Evolutionary conservation across 2,329 filamentous ascomycete species (phyloP), one percentile per base, ranked within the genome.

Genomic region (Colletotrichum simmondsii): DNA sequence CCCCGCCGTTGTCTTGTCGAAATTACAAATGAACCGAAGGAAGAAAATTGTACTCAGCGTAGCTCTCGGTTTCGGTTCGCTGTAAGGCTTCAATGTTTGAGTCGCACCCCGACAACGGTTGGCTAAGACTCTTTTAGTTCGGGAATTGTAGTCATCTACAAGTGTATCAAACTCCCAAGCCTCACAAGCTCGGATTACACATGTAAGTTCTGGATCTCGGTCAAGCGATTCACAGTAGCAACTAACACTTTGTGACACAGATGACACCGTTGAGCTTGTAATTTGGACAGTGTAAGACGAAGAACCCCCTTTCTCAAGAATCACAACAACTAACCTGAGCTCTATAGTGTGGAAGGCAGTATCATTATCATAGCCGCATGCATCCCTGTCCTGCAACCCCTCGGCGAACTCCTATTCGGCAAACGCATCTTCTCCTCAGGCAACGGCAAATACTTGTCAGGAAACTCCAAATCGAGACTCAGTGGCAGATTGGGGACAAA

Each of bases 321-420:
- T 46, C 6, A 46, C 19, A 19, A 4, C 2, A 2, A 46, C 42
- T 46, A n/a, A 46, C 42, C 1, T 10, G 42, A 8, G 6, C 7
- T 46, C 42, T 46, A 4, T 10, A 46, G 42, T 46, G 42, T 81
- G 65, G 81, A 83, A 72, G 78, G 79, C 7, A 78, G 76, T 53
- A 79, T 77, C 52, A 80, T 82, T 37, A 81, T 82, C 58, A 82
- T 82, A 42, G 81, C 81, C 3, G 78, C 77, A 35, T 82, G 78
- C 37, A 80, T 82, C 35, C 81, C 81, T 7, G 76, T 81, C 14
- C 77, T 83, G 2, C 79, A 81, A 35, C 81, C 81, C 5, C 78
- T 82, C 3, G 59, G 26, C 26, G 66, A 64, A 22, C 52, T 68
- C 26, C 26, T 46, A 22, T 68, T 68, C 10, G 66, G 66, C 66